Percentiles rank a stretch among this genome's conserved stretches.
phyloP scores from a whole-genome alignment of 768 basidiomycete genomes.

The Lyophyllum semitale region DNA sequence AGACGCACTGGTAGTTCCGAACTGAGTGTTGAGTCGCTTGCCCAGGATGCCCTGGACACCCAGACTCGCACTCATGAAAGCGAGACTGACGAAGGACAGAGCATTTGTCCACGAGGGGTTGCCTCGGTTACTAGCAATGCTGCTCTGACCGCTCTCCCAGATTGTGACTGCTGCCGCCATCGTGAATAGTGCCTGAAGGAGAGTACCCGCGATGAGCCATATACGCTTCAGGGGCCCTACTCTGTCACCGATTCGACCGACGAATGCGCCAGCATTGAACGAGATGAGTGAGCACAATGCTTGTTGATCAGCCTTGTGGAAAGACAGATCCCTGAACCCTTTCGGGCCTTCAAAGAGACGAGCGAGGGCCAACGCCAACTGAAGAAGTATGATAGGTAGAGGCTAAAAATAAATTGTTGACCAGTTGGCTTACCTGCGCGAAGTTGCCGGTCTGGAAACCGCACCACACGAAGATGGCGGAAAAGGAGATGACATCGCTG shows the following conservation, averaged over 20 bases:
- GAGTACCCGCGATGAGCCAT: constrained; percentile 74
- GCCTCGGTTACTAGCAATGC: constrained; percentile 54
- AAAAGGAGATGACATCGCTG: constrained; percentile 75
- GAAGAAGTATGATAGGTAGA: neutral
- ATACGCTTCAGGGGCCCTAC: constrained; percentile 71
- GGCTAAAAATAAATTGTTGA: constrained; percentile 2
- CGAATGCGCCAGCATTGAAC: constrained; percentile 77
- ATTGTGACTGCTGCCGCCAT: constrained; percentile 71
- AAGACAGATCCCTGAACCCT: constrained; percentile 52
- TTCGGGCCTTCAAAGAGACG: constrained; percentile 65
- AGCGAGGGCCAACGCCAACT: constrained; percentile 81
- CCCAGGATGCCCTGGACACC: constrained; percentile 88
- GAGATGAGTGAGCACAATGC: constrained; percentile 74
- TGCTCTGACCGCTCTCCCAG: constrained; percentile 66
- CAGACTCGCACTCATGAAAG: constrained; percentile 79
- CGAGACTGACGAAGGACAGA: constrained; percentile 69
- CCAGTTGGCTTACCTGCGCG: constrained; percentile 48
- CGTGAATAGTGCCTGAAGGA: constrained; percentile 76
- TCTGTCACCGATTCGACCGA: constrained; percentile 84
- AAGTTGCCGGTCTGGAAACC: constrained; percentile 85
- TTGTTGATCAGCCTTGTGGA: constrained; percentile 83
- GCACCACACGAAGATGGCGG: constrained; percentile 82
- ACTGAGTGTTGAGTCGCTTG: constrained; percentile 79
- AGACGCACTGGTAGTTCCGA: constrained; percentile 70
- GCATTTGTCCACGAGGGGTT: constrained; percentile 72